Evolutionary conservation across 2,329 filamentous ascomycete genomes (phyloP), one percentile per base, ranked within the genome.

Genomic region (Aspergillus sp.): DNA sequence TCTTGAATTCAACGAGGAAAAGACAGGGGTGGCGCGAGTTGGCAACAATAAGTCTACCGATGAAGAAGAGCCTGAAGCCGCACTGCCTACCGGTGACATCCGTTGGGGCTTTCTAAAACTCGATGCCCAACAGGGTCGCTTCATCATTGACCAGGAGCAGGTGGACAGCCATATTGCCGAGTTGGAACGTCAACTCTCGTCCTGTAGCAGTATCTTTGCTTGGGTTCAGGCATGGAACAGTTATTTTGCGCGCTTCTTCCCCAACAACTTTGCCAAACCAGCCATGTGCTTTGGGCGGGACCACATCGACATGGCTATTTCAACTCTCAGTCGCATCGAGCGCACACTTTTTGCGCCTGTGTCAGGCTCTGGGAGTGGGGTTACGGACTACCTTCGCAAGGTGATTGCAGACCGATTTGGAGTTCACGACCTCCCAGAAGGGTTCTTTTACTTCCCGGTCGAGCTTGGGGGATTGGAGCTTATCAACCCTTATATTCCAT

Each of bases 201-300:
- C 73, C 28, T 76, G 74, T 49, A 72, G 73, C 48, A 80, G 74
- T 49, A 64, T 82, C 5, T 77, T 83, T 50, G 67, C 74, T 28
- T 82, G 77, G 72, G 72, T 82, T 3, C 73, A 81, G 52, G 77
- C 77, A 0, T 82, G 78, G 72, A 82, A 82, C 54, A 74, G 70
- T 35, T 81, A 80, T 56, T 73, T 76, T 29, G 70, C 68, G 5
- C 70, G 73, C 1, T 82, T 81, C 60, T 80, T 82, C 57, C 66
- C 67, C 44, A 75, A 73, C 52, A 81, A 80, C 54, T 80, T 82
- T 49, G 78, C 74, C 5, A 73, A 73, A 45, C 73, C 77, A 3
- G 74, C 76, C 9, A 69, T 74, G 47, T 78, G 75, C 51, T 78
- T 80, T 50, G 76, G 76, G 0, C 70, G 72, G 19, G 62, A 69